Base-by-base conservation (phyloP, 2,329 filamentous ascomycete genomes). In the Claviceps quebecensis region DNA sequence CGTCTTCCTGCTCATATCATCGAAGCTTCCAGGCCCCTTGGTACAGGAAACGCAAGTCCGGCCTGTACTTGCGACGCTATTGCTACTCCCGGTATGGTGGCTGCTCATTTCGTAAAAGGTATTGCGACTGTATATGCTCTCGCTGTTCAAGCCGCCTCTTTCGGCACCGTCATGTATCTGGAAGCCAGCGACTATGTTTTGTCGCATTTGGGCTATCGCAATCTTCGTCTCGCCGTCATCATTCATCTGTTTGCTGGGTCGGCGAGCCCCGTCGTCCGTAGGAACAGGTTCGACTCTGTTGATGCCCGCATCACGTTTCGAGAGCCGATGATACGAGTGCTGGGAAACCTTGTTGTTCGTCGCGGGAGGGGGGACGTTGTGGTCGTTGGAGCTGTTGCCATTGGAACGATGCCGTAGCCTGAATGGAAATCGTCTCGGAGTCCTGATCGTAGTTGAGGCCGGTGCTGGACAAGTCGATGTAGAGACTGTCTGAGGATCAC, bases 141-240 rank as follows among this genome's bases (percentile, higher is more conserved):
- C 46, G 50, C 50, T 49, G 29, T 45, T 14, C 9, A 34, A 45
- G 36, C 29, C 71, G 17, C 69, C 60, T 47, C 72, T 76, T 5
- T 69, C 72, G 8, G 75, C 72, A 53, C 76, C 5, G 19, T 34
- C 45, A 3, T 45, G 29, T n/a, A 40, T 52, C 5, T n/a, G 26
- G 14, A 23, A 29, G 36, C 39, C 26, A 22, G 29, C 39, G 14
- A 19, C 14, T 2, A 49, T 55, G 45, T 50, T 49, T 45, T 49
- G 38, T 41, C 50, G 45, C 37, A 58, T 58, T 5, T 54, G 48
- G 19, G 17, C 13, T 37, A 54, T 59, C 47, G 59, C 4, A 11
- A 14, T 40, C 16, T 36, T 17, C 8, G 22, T 5, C 5, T 45
- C 14, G 4, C 29, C 9, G 9, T 34, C 29, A 34, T 23, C 11